Evolutionary conservation across 768 basidiomycete genomes (phyloP).

Genomic region (Sarcodon sp.): DNA sequence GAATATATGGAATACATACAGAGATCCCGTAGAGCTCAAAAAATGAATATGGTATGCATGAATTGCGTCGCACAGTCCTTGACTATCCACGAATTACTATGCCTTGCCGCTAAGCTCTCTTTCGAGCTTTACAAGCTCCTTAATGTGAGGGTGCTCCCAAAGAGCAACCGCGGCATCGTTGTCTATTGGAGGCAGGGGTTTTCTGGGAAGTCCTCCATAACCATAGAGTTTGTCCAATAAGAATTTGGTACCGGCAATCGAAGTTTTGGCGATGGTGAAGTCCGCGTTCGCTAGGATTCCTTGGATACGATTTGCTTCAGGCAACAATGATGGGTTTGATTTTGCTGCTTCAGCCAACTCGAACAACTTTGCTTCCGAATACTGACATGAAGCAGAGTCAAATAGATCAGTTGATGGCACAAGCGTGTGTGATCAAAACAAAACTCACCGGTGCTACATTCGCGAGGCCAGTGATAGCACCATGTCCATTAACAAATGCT

Average conservation of each 20-base stretch:
- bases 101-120: slow-evolving; percentile 35
- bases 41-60: neutral
- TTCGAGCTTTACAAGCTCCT: slow-evolving; percentile 56
- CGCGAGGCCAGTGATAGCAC: slow-evolving; percentile 83
- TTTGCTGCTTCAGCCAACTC: slow-evolving; percentile 45
- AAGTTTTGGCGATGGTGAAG: slow-evolving; percentile 62
- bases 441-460: slow-evolving; percentile 63
- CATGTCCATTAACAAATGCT: slow-evolving; percentile 61
- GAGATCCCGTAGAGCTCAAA: too few relatives aligned
- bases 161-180: slow-evolving; percentile 41
- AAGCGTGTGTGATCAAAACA: neutral
- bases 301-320: slow-evolving; percentile 65
- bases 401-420: neutral
- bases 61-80: neutral
- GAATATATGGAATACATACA: too few relatives aligned
- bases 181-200: slow-evolving; percentile 60
- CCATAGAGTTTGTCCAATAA: slow-evolving; percentile 63
- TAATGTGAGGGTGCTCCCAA: slow-evolving; percentile 63
- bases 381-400: slow-evolving; percentile 19
- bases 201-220: slow-evolving; percentile 71
- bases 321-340: slow-evolving; percentile 40
- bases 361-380: slow-evolving; percentile 47
- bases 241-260: slow-evolving; percentile 77
- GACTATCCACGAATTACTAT: neutral
- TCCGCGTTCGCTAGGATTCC: slow-evolving; percentile 74